Evolutionary conservation across 306 rosid species (phyloP).

Genomic region (Quillaja saponaria): DNA sequence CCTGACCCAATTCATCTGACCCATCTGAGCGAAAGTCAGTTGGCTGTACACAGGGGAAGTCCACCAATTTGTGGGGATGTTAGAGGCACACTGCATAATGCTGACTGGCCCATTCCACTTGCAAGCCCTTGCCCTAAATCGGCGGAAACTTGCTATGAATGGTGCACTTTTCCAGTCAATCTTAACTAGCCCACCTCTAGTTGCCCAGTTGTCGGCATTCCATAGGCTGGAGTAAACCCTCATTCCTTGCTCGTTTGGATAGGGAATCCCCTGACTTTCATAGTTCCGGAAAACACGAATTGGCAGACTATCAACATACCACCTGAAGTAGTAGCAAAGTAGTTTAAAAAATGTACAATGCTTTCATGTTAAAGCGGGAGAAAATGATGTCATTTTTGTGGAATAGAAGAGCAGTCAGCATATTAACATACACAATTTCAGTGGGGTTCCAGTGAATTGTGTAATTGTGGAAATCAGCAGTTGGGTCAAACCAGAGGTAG

Average conservation of each 20-base stretch:
- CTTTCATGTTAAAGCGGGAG: conserved; percentile 1
- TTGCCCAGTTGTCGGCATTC: conserved; percentile 85
- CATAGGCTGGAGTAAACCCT: conserved; percentile 63
- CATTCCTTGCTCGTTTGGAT: conserved; percentile 85
- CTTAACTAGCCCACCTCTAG: conserved; percentile 73
- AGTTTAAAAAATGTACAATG: not conserved
- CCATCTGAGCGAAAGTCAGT: conserved; percentile 39
- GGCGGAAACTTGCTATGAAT: conserved; percentile 50
- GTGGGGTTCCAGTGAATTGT: conserved; percentile 89
- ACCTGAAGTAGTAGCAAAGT: conserved; percentile 44
- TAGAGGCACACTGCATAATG: conserved; percentile 53
- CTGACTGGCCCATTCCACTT: conserved; percentile 61
- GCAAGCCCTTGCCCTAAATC: conserved; percentile 77
- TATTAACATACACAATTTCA: conserved; percentile 62
- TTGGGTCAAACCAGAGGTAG: conserved; percentile 87
- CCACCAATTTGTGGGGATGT: conserved; percentile 67
- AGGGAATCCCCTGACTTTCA: conserved; percentile 52
- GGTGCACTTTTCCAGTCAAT: conserved; percentile 71
- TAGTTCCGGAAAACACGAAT: conserved; percentile 76
- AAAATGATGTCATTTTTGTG: conserved; percentile 4
- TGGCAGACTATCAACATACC: conserved; percentile 75
- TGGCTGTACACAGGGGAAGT: conserved; percentile 46
- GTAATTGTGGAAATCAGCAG: conserved; percentile 79
- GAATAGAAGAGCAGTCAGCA: conserved; percentile 2
- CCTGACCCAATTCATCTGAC: conserved; percentile 60